Evolutionary conservation across 306 rosid species (phyloP), one percentile per base, ranked within the genome.

Genomic region (Fragaria nilgerrensis): DNA sequence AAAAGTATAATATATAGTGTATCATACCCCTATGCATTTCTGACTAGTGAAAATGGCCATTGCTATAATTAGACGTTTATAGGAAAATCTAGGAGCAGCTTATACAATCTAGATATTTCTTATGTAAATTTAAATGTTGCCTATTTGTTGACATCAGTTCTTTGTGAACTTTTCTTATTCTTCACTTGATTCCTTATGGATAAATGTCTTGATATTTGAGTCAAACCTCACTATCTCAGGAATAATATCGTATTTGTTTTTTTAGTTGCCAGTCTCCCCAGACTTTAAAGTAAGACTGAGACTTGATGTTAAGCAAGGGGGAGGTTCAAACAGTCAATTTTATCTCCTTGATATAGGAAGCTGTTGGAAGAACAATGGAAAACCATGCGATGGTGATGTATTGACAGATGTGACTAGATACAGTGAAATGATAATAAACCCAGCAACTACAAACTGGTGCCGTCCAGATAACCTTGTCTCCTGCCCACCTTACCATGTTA

Each of bases 301-400:
- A 63, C 87, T 87, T 9, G 74, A 84, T 66, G 77, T 84, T 12
- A 82, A 55, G 81, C 63, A 45, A n/a, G 90, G 90, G 32, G 88
- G 90, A 67, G 88, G 90, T n/a, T 7, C 39, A 9, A 75, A 82
- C 82, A 84, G 85, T 39, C 90, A 87, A 23, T 87, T 87, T 72
- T 87, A 84, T 75, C 85, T 82, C 17, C 63, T 82, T 17, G 88
- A 87, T 81, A 82, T 87, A 52, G 90, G 90, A 69, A 85, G 90
- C 61, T 84, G 85, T 73, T 87, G 88, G 90, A 87, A 87, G 90
- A 87, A 84, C 78, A 73, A 84, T 78, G 88, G 88, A 45, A 76
- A 85, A 19, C 85, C 83, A 17, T 87, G 90, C 58, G 73, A 87
- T 27, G 87, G 90, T 58, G 43, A 84, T 45, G 84, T 81, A 32